phyloP scores from a whole-genome alignment of 441 rosid genomes.

The Adansonia grandidieri region DNA sequence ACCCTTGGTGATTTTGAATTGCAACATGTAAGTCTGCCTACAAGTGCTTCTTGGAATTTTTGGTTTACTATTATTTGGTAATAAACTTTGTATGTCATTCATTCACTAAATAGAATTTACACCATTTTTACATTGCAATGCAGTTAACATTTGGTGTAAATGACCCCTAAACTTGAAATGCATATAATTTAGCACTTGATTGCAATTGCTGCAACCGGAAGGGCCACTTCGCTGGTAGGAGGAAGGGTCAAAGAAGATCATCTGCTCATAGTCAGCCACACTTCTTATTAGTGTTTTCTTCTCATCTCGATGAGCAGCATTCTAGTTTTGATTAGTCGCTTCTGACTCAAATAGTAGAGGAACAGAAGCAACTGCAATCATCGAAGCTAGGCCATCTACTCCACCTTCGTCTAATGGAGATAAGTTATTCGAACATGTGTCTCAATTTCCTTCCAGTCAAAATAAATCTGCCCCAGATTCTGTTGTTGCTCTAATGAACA shows the following conservation, averaged over 20 bases:
- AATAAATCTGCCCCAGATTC: slow-evolving; percentile 43
- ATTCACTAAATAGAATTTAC: neutral
- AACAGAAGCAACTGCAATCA: slow-evolving; percentile 32
- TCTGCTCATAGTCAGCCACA: slow-evolving; percentile 46
- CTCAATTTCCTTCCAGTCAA: slow-evolving; percentile 33
- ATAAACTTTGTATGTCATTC: neutral
- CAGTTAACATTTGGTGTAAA: slow-evolving; percentile 51
- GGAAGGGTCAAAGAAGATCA: slow-evolving; percentile 45
- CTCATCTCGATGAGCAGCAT: slow-evolving; percentile 42
- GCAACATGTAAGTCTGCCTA: slow-evolving; percentile 40
- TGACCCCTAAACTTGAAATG: slow-evolving; percentile 49
- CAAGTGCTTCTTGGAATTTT: neutral
- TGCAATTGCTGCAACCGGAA: slow-evolving; percentile 51
- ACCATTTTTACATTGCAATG: slow-evolving; percentile 6
- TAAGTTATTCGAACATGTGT: slow-evolving; percentile 37
- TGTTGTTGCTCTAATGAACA: slow-evolving; percentile 27
- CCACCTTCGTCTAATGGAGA: slow-evolving; percentile 34
- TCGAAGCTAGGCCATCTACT: slow-evolving; percentile 33
- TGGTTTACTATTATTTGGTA: slow-evolving; percentile 5
- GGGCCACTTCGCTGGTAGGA: slow-evolving; percentile 44
- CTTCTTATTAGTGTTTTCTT: slow-evolving; percentile 41
- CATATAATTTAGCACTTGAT: slow-evolving; percentile 54
- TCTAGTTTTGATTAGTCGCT: slow-evolving; percentile 38
- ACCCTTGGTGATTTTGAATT: slow-evolving; percentile 49
- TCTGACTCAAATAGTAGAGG: slow-evolving; percentile 30